These are phyloP conservation scores for Peziza echinospora DNA, from an alignment of 495 filamentous ascomycete genomes.

Conservation along the genomic window DNA sequence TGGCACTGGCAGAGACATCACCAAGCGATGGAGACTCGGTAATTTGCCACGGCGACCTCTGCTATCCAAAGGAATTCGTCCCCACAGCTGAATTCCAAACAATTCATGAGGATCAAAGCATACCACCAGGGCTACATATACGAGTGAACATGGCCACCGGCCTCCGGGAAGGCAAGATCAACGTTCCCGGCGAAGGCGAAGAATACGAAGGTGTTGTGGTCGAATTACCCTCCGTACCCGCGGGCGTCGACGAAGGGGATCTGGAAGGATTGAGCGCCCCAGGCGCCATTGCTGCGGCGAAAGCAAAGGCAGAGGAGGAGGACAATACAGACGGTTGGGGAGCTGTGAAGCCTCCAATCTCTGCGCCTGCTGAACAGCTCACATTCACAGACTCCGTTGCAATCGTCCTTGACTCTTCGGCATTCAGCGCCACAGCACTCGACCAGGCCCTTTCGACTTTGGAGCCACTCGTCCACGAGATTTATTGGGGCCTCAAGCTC, in stretches of 20 bases:
- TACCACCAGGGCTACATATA: slow-evolving; percentile 41
- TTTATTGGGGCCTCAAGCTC: slow-evolving; percentile 47
- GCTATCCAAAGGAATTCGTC: slow-evolving; percentile 41
- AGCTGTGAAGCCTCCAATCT: slow-evolving; percentile 2
- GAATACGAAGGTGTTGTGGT: slow-evolving; percentile 19
- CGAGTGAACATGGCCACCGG: slow-evolving; percentile 41
- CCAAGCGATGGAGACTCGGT: slow-evolving; percentile 20
- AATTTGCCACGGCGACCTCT: slow-evolving; percentile 43
- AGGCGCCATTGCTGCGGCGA: not conserved
- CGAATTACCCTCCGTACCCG: slow-evolving; percentile 26
- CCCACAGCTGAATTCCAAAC: slow-evolving; percentile 39
- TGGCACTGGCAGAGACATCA: not conserved
- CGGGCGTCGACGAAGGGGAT: slow-evolving; percentile 19
- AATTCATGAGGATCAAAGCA: slow-evolving; percentile 38
- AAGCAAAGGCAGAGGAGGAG: slow-evolving; percentile 6
- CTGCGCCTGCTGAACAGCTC: slow-evolving; percentile 15
- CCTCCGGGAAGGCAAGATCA: slow-evolving; percentile 37
- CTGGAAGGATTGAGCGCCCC: slow-evolving; percentile 1
- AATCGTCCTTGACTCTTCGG: slow-evolving; percentile 19
- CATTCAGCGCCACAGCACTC: slow-evolving; percentile 5
- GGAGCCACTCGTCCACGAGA: slow-evolving; percentile 38
- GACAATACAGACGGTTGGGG: not conserved
- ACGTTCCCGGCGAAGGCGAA: slow-evolving; percentile 27
- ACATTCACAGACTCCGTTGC: slow-evolving; percentile 26
- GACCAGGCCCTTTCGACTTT: slow-evolving; percentile 29